phyloP scores from a whole-genome alignment of 1,284 basidiomycete species.

The Trichosporon ovoides region DNA sequence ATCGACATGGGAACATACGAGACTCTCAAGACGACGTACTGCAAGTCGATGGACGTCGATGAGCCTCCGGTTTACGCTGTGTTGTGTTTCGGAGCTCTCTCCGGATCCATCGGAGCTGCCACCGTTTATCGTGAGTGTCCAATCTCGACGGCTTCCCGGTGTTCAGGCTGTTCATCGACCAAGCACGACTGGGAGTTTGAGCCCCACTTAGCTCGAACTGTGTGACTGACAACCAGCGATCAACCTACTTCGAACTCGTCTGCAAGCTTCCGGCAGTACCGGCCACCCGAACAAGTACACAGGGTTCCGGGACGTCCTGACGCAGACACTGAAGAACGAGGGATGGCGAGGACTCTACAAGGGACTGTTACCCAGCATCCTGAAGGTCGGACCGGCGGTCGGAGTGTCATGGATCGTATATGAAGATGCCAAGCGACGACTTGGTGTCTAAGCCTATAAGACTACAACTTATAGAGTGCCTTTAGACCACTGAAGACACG shows the following conservation, averaged over 20 bases:
- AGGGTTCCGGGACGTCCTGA: constrained; percentile 78
- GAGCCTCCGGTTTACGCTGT: constrained; percentile 78
- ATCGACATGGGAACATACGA: constrained; percentile 96
- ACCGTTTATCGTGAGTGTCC: constrained; percentile 70
- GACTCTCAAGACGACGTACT: constrained; percentile 77
- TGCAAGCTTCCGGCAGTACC: constrained; percentile 91
- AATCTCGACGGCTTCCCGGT: too few species aligned
- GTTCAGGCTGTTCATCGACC: too few species aligned
- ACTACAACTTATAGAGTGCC: background rate
- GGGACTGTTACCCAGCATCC: constrained; percentile 80
- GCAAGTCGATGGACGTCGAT: constrained; percentile 69
- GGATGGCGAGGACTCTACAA: constrained; percentile 95
- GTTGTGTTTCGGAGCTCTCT: constrained; percentile 80
- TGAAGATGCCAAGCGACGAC: constrained; percentile 43
- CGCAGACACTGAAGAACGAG: constrained; percentile 75
- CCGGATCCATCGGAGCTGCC: constrained; percentile 84
- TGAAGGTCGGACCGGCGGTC: constrained; percentile 91
- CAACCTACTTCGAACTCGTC: constrained; percentile 85
- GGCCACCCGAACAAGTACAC: constrained; percentile 85
- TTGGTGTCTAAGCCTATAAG: constrained; percentile 30
- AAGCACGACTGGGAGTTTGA: too few species aligned
- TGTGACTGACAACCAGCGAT: constrained; percentile 51
- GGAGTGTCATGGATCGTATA: constrained; percentile 87
- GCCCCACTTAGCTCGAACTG: too few species aligned
- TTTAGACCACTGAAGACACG: background rate